phyloP scores from a whole-genome alignment of 2,329 filamentous ascomycete species.

The Thelonectria discophora region DNA sequence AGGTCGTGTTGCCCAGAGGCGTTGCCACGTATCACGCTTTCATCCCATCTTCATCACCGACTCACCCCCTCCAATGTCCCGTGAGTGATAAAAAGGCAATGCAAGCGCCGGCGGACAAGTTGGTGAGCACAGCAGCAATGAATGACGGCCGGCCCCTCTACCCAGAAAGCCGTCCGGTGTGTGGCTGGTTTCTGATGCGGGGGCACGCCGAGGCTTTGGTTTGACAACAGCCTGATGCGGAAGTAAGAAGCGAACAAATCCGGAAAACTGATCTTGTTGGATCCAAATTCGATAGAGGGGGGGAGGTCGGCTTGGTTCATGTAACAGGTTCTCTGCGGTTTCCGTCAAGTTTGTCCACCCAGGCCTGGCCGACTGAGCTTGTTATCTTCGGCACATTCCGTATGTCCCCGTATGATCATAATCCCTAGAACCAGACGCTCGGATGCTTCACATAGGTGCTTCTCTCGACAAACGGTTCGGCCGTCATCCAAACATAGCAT shows the following conservation, averaged over 20 bases:
- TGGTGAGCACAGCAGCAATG: slow-evolving; percentile 32
- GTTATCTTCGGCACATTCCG: neutral
- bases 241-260: slow-evolving; percentile 54
- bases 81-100: slow-evolving; percentile 20
- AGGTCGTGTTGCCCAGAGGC: slow-evolving; percentile 27
- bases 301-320: slow-evolving; percentile 24
- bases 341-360: slow-evolving; percentile 12
- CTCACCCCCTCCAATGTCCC: neutral
- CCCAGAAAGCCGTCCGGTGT: slow-evolving; percentile 21
- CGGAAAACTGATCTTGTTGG: slow-evolving; percentile 35
- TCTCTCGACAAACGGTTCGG: neutral
- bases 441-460: neutral
- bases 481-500: neutral
- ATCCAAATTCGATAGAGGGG: slow-evolving; percentile 29
- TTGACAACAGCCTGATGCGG: slow-evolving; percentile 46
- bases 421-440: neutral
- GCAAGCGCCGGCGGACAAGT: slow-evolving; percentile 30
- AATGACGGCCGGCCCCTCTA: slow-evolving; percentile 17
- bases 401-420: neutral
- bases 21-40: slow-evolving; percentile 32
- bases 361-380: neutral
- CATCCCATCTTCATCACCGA: slow-evolving; percentile 11
- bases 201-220: slow-evolving; percentile 28
- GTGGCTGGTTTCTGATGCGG: slow-evolving; percentile 18
- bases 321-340: slow-evolving; percentile 2